Evolutionary conservation across 768 basidiomycete species (phyloP).

Genomic region (Ramaria sp.): DNA sequence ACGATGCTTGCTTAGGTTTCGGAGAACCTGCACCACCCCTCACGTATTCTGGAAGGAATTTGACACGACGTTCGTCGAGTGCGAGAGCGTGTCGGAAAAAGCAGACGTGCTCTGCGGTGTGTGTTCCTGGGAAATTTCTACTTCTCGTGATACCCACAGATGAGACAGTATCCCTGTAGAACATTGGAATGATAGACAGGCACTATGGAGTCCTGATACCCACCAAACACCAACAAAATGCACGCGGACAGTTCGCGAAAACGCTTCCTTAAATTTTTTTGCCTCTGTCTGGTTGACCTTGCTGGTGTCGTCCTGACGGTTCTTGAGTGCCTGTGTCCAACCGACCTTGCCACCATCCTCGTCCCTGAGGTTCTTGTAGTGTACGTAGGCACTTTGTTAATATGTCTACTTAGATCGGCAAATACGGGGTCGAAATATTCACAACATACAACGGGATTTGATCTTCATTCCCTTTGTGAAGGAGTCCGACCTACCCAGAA

Average conservation of each 20-base stretch:
- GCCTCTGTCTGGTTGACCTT: not conserved
- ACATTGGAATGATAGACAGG: not conserved
- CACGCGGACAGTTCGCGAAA: slow-evolving; percentile 25
- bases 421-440: not conserved
- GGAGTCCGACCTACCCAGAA: slow-evolving; percentile 26
- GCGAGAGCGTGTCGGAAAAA: slow-evolving; percentile 37
- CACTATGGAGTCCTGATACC: slow-evolving; percentile 1
- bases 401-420: not conserved
- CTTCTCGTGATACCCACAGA: slow-evolving; percentile 28
- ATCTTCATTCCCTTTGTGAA: slow-evolving; percentile 28
- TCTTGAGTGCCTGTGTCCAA: too few species aligned
- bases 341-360: not conserved
- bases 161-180: slow-evolving; percentile 35
- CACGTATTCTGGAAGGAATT: slow-evolving; percentile 34
- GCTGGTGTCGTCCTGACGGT: too few species aligned
- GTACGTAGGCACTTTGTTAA: slow-evolving; percentile 25
- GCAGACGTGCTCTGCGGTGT: slow-evolving; percentile 23
- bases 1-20: not conserved
- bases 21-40: slow-evolving; percentile 9
- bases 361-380: slow-evolving; percentile 18
- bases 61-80: slow-evolving; percentile 36
- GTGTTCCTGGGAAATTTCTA: slow-evolving; percentile 23
- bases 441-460: slow-evolving; percentile 28
- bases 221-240: slow-evolving; percentile 38
- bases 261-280: slow-evolving; percentile 23